These are phyloP conservation scores for Candida vartiovaarae DNA, from an alignment of 805 yeast species.

Conservation along the genomic window DNA sequence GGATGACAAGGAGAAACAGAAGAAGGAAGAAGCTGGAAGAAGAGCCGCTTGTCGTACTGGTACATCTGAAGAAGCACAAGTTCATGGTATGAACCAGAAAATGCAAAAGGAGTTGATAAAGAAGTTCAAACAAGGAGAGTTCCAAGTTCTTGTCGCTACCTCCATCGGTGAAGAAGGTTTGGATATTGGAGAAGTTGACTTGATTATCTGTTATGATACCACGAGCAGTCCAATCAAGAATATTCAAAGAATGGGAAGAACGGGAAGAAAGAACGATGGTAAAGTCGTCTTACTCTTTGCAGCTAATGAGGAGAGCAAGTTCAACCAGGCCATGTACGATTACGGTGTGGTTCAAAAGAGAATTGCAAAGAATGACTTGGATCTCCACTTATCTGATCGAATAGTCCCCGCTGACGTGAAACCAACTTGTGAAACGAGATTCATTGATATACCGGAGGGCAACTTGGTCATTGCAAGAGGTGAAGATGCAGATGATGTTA, in stretches of 20 bases:
- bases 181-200: conserved; percentile 96
- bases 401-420: conserved; percentile 53
- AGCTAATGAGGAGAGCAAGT: conserved; percentile 69
- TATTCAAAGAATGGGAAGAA: conserved; percentile 95
- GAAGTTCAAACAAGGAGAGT: conserved; percentile 63
- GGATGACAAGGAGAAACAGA: conserved; percentile 26
- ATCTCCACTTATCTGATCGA: conserved; percentile 46
- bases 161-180: conserved; percentile 98
- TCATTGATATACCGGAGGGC: conserved; percentile 65
- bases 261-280: conserved; percentile 94
- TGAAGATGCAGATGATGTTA: conserved; percentile 62
- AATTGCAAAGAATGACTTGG: conserved; percentile 42
- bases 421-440: conserved; percentile 52
- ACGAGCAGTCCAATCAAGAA: conserved; percentile 90
- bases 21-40: conserved; percentile 27
- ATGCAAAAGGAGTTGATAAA: conserved; percentile 73
- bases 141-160: conserved; percentile 86
- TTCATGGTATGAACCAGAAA: conserved; percentile 86
- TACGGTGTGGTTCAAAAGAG: conserved; percentile 71
- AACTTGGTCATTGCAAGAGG: conserved; percentile 46
- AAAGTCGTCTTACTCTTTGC: conserved; percentile 69
- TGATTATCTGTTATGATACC: conserved; percentile 88
- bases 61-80: conserved; percentile 70
- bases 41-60: conserved; percentile 38
- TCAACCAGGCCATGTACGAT: conserved; percentile 78